Evolutionary conservation across 192 early-diverging fungal species (phyloP).

Genomic region (Nowakowskiella sp.): DNA sequence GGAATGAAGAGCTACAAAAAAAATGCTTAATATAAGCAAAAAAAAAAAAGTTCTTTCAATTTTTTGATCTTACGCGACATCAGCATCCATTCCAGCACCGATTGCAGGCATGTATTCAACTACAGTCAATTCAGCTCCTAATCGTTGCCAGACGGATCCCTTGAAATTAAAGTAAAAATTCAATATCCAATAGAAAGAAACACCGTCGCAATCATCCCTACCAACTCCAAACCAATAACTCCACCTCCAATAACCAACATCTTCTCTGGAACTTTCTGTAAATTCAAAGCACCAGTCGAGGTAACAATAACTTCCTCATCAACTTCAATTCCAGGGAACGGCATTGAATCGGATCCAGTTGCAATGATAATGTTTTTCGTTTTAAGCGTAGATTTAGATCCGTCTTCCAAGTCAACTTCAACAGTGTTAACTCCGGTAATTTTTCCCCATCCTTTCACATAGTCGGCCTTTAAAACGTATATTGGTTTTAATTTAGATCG

Average conservation of each 20-base stretch:
- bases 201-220: conserved; percentile 10
- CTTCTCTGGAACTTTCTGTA: conserved; percentile 92
- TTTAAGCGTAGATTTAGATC: conserved; percentile 60
- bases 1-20: conserved; percentile 69
- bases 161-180: too few species aligned
- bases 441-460: conserved; percentile 85
- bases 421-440: conserved; percentile 73
- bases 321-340: conserved; percentile 88
- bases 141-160: conserved; percentile 94
- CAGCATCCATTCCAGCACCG: conserved; percentile 94
- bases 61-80: conserved; percentile 64
- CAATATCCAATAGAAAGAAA: not conserved
- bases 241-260: conserved; percentile 98
- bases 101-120: conserved; percentile 90
- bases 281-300: conserved; percentile 94
- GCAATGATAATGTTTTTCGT: conserved; percentile 98
- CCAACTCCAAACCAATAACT: conserved; percentile 96
- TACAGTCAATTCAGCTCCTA: conserved; percentile 90
- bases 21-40: not conserved
- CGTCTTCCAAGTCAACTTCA: conserved; percentile 71
- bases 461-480: conserved; percentile 47
- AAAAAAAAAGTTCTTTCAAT: not conserved
- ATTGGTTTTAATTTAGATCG: conserved; percentile 1
- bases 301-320: conserved; percentile 95
- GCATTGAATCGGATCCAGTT: conserved; percentile 89